Conservation (phyloP, 805 yeast genomes). For the Metschnikowia aberdeeniae region DNA sequence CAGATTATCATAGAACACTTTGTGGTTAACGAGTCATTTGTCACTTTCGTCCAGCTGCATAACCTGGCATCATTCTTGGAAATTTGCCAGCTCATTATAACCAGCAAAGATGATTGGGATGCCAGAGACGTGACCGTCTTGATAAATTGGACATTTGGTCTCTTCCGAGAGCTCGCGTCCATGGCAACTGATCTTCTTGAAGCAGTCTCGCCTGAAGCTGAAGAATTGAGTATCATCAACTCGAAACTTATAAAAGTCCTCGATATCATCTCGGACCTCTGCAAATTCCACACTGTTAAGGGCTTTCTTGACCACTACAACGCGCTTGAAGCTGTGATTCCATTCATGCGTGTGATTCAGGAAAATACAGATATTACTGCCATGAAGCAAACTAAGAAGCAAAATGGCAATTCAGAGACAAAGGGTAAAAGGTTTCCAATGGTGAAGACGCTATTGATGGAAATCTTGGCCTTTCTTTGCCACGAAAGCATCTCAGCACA, state of each 20-base stretch:
- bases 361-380: slow-evolving; percentile 25
- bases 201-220: background rate
- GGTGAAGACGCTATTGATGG: slow-evolving; percentile 62
- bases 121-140: slow-evolving; percentile 33
- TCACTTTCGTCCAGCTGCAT: background rate
- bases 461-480: slow-evolving; percentile 56
- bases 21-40: slow-evolving; percentile 7
- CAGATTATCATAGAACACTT: slow-evolving; percentile 5
- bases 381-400: background rate
- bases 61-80: background rate
- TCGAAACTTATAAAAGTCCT: slow-evolving; percentile 22
- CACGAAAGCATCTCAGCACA: slow-evolving; percentile 54
- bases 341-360: slow-evolving; percentile 39
- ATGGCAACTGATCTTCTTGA: slow-evolving; percentile 15
- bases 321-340: slow-evolving; percentile 31
- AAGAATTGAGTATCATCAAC: slow-evolving; percentile 12
- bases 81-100: slow-evolving; percentile 24
- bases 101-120: slow-evolving; percentile 41
- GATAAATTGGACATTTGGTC: slow-evolving; percentile 39
- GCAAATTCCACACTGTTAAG: slow-evolving; percentile 38
- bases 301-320: slow-evolving; percentile 40
- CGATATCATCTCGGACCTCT: slow-evolving; percentile 41
- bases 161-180: slow-evolving; percentile 20
- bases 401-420: slow-evolving; percentile 7
- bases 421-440: slow-evolving; percentile 46